Evolutionary conservation across 345 rosid genomes (phyloP).

Genomic region (Salix purpurea): DNA sequence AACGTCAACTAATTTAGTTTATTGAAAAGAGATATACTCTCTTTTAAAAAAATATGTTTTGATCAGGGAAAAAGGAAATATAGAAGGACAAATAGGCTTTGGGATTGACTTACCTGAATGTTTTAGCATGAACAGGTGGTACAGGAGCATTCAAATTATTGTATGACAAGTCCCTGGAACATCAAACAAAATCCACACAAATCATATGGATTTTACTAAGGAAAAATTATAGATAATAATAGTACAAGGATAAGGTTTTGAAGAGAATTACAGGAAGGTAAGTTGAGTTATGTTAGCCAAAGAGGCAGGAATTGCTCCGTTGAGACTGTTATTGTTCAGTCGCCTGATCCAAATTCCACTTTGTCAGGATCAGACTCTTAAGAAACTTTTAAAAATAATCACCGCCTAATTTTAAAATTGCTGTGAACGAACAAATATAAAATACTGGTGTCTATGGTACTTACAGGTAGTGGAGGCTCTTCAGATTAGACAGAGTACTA

Average conservation of each 20-base stretch:
- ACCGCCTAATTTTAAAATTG: not conserved
- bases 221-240: not conserved
- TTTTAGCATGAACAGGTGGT: conserved; percentile 30
- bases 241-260: not conserved
- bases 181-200: not conserved
- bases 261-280: conserved; percentile 61
- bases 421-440: not conserved
- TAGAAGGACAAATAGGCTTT: conserved; percentile 7
- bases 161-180: conserved; percentile 36
- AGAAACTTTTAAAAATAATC: not conserved
- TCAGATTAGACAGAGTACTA: conserved; percentile 41
- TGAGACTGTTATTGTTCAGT: conserved; percentile 67
- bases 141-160: conserved; percentile 40
- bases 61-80: conserved; percentile 7
- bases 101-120: conserved; percentile 47
- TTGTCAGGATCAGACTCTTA: not conserved
- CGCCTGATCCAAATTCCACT: conserved; percentile 46
- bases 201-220: not conserved
- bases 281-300: conserved; percentile 76
- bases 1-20: not conserved
- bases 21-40: not conserved
- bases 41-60: not conserved
- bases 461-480: conserved; percentile 71
- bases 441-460: conserved; percentile 11
- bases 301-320: conserved; percentile 66